Conservation (phyloP, 805 yeast genomes). For the Kuraishia ogatae region DNA sequence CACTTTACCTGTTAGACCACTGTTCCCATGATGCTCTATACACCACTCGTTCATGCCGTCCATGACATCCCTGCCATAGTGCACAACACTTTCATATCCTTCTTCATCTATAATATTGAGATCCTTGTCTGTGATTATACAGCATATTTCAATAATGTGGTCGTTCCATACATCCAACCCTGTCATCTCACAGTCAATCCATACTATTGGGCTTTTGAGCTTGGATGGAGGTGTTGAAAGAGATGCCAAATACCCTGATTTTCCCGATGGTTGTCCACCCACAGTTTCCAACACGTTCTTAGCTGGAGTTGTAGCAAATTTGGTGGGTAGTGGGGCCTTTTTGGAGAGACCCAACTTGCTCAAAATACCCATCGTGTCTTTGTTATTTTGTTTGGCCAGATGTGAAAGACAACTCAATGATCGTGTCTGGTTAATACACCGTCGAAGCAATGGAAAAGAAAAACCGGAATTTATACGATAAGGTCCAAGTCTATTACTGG, state of each 20-base stretch:
- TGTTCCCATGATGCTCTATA: slow-evolving; percentile 62
- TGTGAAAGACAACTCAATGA: too few species aligned
- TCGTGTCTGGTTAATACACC: too few species aligned
- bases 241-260: too few species aligned
- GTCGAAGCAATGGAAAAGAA: too few species aligned
- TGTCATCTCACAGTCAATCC: slow-evolving; percentile 99
- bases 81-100: slow-evolving; percentile 68
- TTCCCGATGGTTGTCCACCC: too few species aligned
- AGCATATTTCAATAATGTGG: slow-evolving; percentile 84
- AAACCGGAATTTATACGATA: too few species aligned
- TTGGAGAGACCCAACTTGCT: background rate
- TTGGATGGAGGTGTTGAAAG: background rate
- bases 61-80: slow-evolving; percentile 51
- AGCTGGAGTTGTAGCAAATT: too few species aligned
- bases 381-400: too few species aligned
- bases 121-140: slow-evolving; percentile 80
- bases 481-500: too few species aligned
- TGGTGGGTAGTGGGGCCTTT: background rate
- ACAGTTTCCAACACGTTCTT: too few species aligned
- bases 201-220: slow-evolving; percentile 43
- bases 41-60: slow-evolving; percentile 89
- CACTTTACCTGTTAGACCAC: slow-evolving; percentile 73
- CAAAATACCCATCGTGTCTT: background rate
- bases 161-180: slow-evolving; percentile 81
- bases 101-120: slow-evolving; percentile 51